Percentiles rank a stretch among this genome's conserved stretches.
These are phyloP conservation scores for Suhomyces choctaworum DNA, from an alignment of 1,139 yeast species.

Conservation along the genomic window DNA sequence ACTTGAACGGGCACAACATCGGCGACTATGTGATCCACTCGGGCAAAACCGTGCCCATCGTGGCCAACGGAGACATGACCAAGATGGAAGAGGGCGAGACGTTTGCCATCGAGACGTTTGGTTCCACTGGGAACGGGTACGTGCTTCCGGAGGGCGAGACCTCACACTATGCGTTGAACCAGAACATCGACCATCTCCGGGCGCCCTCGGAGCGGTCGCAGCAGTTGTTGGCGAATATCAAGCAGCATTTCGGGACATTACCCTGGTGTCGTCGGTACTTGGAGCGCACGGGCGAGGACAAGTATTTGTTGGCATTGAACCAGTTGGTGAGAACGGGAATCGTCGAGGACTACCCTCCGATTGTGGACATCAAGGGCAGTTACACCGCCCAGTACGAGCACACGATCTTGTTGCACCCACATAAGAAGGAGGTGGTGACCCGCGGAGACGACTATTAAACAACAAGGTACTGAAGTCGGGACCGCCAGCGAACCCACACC, in stretches of 20 bases:
- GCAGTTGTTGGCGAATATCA: conserved; percentile 64
- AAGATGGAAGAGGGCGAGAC: conserved; percentile 99
- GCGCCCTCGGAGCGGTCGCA: conserved; percentile 69
- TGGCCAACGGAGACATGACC: conserved; percentile 87
- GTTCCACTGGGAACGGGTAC: conserved; percentile 92
- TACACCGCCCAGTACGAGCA: conserved; percentile 98
- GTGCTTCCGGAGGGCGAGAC: conserved; percentile 88
- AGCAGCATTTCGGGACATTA: conserved; percentile 83
- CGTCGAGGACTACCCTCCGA: conserved; percentile 96
- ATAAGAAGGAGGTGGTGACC: conserved; percentile 89
- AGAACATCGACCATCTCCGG: conserved; percentile 41
- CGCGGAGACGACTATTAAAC: conserved; percentile 87
- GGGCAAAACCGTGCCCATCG: conserved; percentile 95
- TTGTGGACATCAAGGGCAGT: conserved; percentile 77
- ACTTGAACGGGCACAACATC: conserved; percentile 93
- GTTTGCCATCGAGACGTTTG: conserved; percentile 97
- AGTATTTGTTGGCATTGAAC: conserved; percentile 85
- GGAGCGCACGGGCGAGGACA: conserved; percentile 89
- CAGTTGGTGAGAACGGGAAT: conserved; percentile 82
- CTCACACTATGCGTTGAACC: conserved; percentile 81
- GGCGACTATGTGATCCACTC: conserved; percentile 83
- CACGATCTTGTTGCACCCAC: conserved; percentile 87
- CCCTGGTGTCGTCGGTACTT: conserved; percentile 97
- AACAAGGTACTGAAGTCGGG: not conserved
- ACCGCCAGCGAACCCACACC: no score